Conservation (phyloP, 2,329 filamentous ascomycete species). For the Trichoderma sp. region DNA sequence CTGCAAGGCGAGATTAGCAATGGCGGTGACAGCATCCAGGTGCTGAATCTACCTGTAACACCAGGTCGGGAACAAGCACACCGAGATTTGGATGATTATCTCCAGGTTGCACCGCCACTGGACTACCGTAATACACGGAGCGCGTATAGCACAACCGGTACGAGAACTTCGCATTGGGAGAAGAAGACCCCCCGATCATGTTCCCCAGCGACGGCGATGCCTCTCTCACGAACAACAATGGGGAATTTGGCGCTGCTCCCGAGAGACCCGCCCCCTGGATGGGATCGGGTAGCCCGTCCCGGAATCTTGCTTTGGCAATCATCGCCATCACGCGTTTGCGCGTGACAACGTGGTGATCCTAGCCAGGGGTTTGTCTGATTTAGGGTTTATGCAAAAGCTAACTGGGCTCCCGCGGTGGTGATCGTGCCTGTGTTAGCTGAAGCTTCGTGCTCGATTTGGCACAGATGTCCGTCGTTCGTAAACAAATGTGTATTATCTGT, state of each 20-base stretch:
- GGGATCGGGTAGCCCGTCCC: constrained; percentile 20
- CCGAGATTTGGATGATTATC: constrained; percentile 12
- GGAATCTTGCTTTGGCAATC: constrained; percentile 19
- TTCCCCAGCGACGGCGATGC: background rate
- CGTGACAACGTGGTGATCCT: constrained; percentile 1
- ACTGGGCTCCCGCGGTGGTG: background rate
- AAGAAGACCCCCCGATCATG: background rate
- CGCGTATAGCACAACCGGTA: background rate
- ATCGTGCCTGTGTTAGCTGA: background rate
- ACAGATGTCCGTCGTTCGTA: background rate
- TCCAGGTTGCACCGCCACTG: constrained; percentile 10
- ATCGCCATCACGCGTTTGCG: constrained; percentile 14
- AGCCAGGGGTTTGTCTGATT: constrained; percentile 9
- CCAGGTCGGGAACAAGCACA: background rate
- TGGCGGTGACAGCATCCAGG: background rate
- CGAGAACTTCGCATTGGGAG: background rate
- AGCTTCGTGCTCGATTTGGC: constrained; percentile 10
- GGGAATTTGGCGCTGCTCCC: constrained; percentile 7
- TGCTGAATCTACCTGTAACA: background rate
- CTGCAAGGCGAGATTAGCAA: constrained; percentile 21
- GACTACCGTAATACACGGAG: background rate
- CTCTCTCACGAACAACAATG: background rate
- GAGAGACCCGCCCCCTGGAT: constrained; percentile 2
- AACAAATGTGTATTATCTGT: background rate
- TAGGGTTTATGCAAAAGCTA: constrained; percentile 3